Base-by-base conservation (phyloP, 2,329 filamentous ascomycete genomes). In the Sclerotinia borealis region DNA sequence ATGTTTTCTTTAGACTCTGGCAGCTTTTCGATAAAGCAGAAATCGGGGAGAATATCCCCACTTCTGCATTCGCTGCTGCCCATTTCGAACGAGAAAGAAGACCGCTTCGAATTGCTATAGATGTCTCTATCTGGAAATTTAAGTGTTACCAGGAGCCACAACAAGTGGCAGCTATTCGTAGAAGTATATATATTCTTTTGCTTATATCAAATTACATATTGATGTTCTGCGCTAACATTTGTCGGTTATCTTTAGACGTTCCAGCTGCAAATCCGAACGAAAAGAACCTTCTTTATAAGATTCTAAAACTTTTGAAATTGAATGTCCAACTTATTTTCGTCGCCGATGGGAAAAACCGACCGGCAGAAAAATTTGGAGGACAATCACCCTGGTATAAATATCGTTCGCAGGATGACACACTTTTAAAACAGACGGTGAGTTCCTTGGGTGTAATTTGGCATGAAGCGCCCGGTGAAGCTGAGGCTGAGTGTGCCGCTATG, bases 91-190 rank as follows among this genome's bases (percentile, higher is more conserved):
- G 80, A 54, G 85, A 85, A 11, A 81, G 83, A 37, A 83, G 87
- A 2, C 92, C 92, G 0, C 80, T 96, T 48, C 88, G 92, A 25
- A 81, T 98, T 48, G 93, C 93, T 41, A 89, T 98, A 67, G 93
- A 98, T 73, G 89, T 95, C 69, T 91, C 92, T 2, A 96, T 97
- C 73, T 97, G 93, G 93, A 88, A 96, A 34, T 96, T 95, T 72
- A 93, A 97, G 72, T 87, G 87, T 17, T 91, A 95, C 72, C 88
- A 90, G 11, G 88, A 89, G 25, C 85, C 86, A 77, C 15, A 54
- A 2, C 4, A 55, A 90, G 84, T 83, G 92, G 93, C 65, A 86
- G 86, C 17, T 96, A 96, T 65, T n/a, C 39, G 55, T 37, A 41
- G 36, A 37, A 36, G 61, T 61, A 43, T 31, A 45, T 48, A 31